A percentile compares a stretch with the other conserved stretches of the same genome.
Conservation (phyloP, 1,284 basidiomycete genomes). For the Heterobasidion parviporum region DNA sequence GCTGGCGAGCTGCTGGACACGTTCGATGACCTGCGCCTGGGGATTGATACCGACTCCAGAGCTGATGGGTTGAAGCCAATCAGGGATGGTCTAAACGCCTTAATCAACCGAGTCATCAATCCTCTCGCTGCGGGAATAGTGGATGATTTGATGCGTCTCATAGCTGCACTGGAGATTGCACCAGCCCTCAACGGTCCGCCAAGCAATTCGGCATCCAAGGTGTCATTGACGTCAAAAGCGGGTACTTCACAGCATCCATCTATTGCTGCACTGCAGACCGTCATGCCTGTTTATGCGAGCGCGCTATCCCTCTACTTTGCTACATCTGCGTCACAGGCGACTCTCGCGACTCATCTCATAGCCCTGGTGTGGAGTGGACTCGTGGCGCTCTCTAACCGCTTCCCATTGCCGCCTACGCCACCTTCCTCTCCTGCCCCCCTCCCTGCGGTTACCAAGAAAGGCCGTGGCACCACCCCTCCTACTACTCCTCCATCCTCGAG, state of each 20-base stretch:
- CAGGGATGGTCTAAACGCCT: constrained; percentile 57
- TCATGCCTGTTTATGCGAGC: constrained; percentile 53
- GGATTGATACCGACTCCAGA: constrained; percentile 49
- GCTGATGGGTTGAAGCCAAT: constrained; percentile 58
- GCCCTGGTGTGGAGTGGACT: constrained; percentile 64
- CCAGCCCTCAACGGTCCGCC: constrained; percentile 14
- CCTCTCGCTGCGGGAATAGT: constrained; percentile 57
- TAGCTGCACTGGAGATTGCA: constrained; percentile 52
- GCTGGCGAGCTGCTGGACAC: constrained; percentile 63
- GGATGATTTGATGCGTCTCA: constrained; percentile 47
- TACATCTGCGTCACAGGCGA: constrained; percentile 42
- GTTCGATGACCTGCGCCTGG: constrained; percentile 57
- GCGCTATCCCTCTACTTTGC: constrained; percentile 49
- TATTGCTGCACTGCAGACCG: constrained; percentile 43
- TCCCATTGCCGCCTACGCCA: constrained; percentile 30
- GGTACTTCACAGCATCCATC: constrained; percentile 44
- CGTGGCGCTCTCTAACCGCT: constrained; percentile 59
- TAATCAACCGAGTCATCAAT: constrained; percentile 56
- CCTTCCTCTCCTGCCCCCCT: constrained; percentile 33
- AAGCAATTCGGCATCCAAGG: constrained; percentile 24
- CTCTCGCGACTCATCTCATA: constrained; percentile 62
- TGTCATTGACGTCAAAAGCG: constrained; percentile 26
- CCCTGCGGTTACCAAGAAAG: constrained; percentile 7
- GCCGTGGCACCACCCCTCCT: constrained; percentile 37
- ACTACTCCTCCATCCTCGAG: constrained; percentile 48